Evolutionary conservation across 2,329 filamentous ascomycete species (phyloP), one percentile per base, ranked within the genome.

Genomic region (Ophiostoma ulmi): DNA sequence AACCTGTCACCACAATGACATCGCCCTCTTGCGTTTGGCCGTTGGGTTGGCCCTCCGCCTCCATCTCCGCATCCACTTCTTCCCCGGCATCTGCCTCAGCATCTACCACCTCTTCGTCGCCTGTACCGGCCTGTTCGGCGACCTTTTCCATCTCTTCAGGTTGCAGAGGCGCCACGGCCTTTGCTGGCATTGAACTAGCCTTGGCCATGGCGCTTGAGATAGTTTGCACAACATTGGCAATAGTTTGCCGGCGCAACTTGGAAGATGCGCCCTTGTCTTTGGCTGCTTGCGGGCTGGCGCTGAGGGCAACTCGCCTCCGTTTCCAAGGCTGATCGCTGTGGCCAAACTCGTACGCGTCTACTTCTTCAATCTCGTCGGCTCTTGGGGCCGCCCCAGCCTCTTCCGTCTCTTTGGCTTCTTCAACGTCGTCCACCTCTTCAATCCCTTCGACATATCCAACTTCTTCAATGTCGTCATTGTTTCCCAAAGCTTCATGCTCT

Each of bases 261-360:
- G 3, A 2, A 7, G 64, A 36, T n/a, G 64, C n/a, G n/a, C n/a
- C 22, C 52, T 58, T 58, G 26, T 26, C n/a, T 63, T 35, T 31
- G 13, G 13, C 14, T 39, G 20, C 38, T 11, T 39, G 20, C n/a
- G 31, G 63, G 38, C 65, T 67, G n/a, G 41, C 7, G 38, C 38
- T 41, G 20, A 14, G n/a, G n/a, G 65, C n/a, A 39, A 67, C n/a
- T 22, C 65, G 63, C 38, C 36, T 36, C 39, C 65, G 65, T n/a
- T 67, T 67, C 11, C 4, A 4, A 3, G 63, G 35, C 35, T 22
- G 20, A 6, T 22, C 35, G 20, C 10, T 20, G 5, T 26, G 3
- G 63, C 41, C 36, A 36, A 13, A 6, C 2, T 41, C 63, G 61
- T 65, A 36, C 7, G 10, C 35, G 17, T 38, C 35, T 4, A n/a